These are phyloP conservation scores for Sanghuangporus sanghuang DNA, from an alignment of 1,284 basidiomycete species.

Conservation along the genomic window DNA sequence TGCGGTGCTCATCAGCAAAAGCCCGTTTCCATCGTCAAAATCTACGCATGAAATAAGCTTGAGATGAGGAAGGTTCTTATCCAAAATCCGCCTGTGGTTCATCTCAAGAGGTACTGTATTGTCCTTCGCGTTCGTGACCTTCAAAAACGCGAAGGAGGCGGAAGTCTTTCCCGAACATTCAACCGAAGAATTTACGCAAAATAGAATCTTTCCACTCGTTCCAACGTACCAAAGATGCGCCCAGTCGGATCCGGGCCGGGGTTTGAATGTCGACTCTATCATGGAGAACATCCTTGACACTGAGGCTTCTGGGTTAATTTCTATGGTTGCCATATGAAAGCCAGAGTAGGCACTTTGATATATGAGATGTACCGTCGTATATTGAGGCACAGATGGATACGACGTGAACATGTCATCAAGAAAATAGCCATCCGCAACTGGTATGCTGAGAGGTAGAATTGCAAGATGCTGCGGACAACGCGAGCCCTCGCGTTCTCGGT, in stretches of 20 bases:
- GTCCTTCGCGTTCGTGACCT: too few relatives aligned
- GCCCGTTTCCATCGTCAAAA: conserved; percentile 10
- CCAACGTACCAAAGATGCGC: neutral
- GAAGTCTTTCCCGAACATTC: neutral
- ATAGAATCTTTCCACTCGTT: too few relatives aligned
- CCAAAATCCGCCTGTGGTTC: neutral
- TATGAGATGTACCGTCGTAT: neutral
- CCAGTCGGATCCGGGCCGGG: neutral
- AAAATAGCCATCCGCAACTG: neutral
- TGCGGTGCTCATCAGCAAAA: neutral
- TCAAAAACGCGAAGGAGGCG: neutral
- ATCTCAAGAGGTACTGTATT: neutral
- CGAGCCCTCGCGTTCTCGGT: neutral
- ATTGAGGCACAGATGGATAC: neutral
- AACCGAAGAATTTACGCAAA: too few relatives aligned
- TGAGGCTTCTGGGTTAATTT: neutral
- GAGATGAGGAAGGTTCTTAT: neutral
- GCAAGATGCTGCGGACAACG: neutral
- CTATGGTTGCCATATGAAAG: neutral
- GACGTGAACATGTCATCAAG: neutral
- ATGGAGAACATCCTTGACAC: neutral
- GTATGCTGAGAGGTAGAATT: neutral
- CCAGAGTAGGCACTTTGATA: neutral
- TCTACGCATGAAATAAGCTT: neutral
- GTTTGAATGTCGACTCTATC: neutral